Conservation (phyloP, 495 filamentous ascomycete species). For the Podospora fimiseda region DNA sequence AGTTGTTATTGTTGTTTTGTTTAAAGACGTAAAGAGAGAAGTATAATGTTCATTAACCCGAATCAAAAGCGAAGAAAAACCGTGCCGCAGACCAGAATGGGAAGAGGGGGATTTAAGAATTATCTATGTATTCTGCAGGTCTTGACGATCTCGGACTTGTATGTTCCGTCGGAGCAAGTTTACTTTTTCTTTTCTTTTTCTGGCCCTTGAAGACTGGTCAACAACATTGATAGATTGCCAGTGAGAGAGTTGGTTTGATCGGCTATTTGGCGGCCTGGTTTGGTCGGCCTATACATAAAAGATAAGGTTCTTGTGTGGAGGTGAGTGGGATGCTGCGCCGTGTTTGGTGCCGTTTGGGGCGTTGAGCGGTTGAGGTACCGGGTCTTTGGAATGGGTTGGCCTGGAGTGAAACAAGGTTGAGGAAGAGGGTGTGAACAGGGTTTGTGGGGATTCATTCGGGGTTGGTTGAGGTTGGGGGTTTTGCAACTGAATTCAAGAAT, state of each 20-base stretch:
- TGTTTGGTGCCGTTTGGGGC: background rate
- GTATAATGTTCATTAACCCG: too few relatives aligned
- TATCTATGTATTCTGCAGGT: too few relatives aligned
- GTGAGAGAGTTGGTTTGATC: background rate
- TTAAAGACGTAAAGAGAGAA: too few relatives aligned
- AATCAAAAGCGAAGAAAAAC: too few relatives aligned
- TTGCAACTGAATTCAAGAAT: background rate
- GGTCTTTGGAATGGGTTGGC: background rate
- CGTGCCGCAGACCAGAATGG: too few relatives aligned
- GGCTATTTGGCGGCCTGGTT: background rate
- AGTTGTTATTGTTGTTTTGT: too few relatives aligned
- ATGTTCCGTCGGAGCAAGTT: background rate
- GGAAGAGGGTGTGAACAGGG: too few relatives aligned
- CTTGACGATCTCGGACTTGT: background rate
- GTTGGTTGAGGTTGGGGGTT: background rate
- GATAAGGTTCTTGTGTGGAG: background rate
- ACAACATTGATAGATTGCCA: background rate
- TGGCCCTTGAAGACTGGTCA: background rate
- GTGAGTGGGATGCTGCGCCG: background rate
- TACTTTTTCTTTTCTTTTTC: too few relatives aligned
- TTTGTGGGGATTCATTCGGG: too few relatives aligned
- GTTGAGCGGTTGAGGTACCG: background rate
- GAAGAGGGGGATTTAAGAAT: too few relatives aligned
- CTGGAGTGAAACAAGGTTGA: background rate
- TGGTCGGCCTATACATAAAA: background rate